These are phyloP conservation scores for Suillus subalutaceus DNA, from an alignment of 768 basidiomycete species.

Conservation along the genomic window DNA sequence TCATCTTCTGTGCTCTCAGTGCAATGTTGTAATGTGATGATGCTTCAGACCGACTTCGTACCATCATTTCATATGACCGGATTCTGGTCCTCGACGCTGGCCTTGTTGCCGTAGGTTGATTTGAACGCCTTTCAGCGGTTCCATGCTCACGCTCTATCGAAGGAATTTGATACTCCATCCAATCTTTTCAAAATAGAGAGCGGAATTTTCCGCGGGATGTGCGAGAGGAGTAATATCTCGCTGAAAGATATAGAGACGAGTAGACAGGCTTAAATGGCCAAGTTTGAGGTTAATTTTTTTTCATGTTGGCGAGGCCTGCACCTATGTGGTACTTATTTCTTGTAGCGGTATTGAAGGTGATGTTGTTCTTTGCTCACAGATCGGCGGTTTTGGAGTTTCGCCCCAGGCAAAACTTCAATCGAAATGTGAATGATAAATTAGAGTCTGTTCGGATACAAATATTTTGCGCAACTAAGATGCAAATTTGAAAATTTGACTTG, in stretches of 20 bases:
- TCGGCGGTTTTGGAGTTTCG: no score
- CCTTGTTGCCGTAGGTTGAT: constrained; percentile 47
- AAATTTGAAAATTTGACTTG: no score
- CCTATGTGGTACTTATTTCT: not conserved
- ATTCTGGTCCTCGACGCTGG: constrained; percentile 74
- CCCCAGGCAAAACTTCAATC: no score
- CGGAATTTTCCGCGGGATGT: constrained; percentile 66
- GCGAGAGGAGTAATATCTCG: constrained; percentile 54
- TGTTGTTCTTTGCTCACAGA: no score
- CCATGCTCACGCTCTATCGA: constrained; percentile 4
- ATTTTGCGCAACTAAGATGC: no score
- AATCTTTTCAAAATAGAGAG: constrained; percentile 33
- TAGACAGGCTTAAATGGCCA: not conserved
- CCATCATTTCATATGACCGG: constrained; percentile 62
- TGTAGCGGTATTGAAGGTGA: not conserved
- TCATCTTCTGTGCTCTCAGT: constrained; percentile 16
- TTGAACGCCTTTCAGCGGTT: not conserved
- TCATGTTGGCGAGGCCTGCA: not conserved
- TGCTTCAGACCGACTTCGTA: constrained; percentile 46
- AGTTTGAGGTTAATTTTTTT: not conserved
- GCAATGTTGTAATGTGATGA: not conserved
- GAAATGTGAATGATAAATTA: no score
- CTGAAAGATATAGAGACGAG: constrained; percentile 43
- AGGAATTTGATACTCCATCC: constrained; percentile 63
- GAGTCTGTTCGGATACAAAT: no score